Evolutionary conservation across 108 stramenopile species (phyloP).

Genomic region (Epipyxis sp.): DNA sequence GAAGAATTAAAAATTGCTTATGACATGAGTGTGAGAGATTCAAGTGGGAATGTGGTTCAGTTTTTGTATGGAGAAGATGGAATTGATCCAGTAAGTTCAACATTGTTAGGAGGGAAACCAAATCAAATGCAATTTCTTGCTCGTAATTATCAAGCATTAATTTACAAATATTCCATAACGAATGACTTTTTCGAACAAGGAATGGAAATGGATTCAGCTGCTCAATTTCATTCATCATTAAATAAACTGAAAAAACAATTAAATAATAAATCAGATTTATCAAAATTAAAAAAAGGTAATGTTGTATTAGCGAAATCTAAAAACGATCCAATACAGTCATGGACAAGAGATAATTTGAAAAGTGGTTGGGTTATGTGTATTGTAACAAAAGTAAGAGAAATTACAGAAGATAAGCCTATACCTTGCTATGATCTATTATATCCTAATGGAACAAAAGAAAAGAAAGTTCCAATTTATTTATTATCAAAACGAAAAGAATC

Average conservation of each 20-base stretch:
- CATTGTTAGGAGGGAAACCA: slow-evolving; percentile 74
- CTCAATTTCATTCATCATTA: background rate
- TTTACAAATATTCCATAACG: slow-evolving; percentile 25
- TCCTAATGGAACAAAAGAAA: slow-evolving; percentile 22
- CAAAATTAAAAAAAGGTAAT: background rate
- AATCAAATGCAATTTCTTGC: slow-evolving; percentile 78
- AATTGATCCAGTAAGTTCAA: slow-evolving; percentile 81
- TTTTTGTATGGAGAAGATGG: slow-evolving; percentile 99
- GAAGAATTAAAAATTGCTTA: slow-evolving; percentile 91
- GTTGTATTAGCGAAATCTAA: background rate
- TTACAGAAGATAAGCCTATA: background rate
- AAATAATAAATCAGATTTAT: background rate
- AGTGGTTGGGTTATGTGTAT: slow-evolving; percentile 40
- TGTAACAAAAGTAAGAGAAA: slow-evolving; percentile 38
- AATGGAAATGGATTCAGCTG: slow-evolving; percentile 15
- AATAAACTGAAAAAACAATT: background rate
- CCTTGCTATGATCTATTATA: slow-evolving; percentile 18
- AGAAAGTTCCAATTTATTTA: slow-evolving; percentile 36
- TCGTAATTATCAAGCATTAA: slow-evolving; percentile 69
- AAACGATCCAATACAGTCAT: slow-evolving; percentile 1
- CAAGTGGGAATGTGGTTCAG: slow-evolving; percentile 93
- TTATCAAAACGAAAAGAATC: background rate
- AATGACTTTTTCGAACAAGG: slow-evolving; percentile 30
- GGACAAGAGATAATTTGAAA: slow-evolving; percentile 32
- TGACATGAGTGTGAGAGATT: slow-evolving; percentile 95